Conservation (phyloP, 23 red algal genomes). For the Pyropia haitanensis region DNA sequence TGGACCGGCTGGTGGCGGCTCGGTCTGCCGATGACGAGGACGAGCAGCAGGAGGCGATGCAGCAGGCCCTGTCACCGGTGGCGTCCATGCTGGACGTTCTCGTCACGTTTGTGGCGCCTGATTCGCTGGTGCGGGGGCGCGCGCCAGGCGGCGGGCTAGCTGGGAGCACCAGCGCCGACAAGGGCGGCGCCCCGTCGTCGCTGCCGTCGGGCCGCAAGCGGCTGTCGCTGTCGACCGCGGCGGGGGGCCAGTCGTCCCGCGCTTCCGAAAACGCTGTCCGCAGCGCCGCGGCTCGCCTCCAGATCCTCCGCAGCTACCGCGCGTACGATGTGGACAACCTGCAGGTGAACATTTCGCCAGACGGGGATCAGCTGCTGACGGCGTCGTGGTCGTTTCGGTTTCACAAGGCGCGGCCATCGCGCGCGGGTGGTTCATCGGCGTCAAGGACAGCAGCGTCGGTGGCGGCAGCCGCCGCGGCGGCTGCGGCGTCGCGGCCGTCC, state of each 20-base stretch:
- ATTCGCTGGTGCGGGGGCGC: background rate
- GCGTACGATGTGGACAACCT: slow-evolving; percentile 78
- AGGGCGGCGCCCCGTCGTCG: too few relatives aligned
- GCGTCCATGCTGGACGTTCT: slow-evolving; percentile 81
- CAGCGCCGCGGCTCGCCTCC: slow-evolving; percentile 45
- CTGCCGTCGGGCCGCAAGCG: too few relatives aligned
- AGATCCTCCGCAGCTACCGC: slow-evolving; percentile 69
- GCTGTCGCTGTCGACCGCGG: too few relatives aligned
- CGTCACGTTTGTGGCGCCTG: slow-evolving; percentile 40
- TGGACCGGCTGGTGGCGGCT: slow-evolving; percentile 30
- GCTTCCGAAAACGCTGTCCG: slow-evolving; percentile 6
- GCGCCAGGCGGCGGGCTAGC: too few relatives aligned
- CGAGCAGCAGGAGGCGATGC: slow-evolving; percentile 41
- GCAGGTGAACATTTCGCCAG: slow-evolving; percentile 7
- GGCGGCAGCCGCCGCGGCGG: too few relatives aligned
- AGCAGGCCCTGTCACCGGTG: slow-evolving; percentile 30
- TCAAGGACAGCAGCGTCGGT: too few relatives aligned
- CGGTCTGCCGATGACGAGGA: slow-evolving; percentile 14
- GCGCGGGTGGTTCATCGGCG: too few relatives aligned
- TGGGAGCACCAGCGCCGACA: too few relatives aligned
- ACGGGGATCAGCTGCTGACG: slow-evolving; percentile 4
- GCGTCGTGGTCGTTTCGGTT: too few relatives aligned
- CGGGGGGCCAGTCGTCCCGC: too few relatives aligned
- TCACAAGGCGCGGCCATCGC: too few relatives aligned
- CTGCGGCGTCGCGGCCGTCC: too few relatives aligned